Percentiles rank a stretch among this genome's conserved stretches.
Evolutionary conservation across 352 stramenopile genomes (phyloP).

Genomic region (Phytophthora hybrid): DNA sequence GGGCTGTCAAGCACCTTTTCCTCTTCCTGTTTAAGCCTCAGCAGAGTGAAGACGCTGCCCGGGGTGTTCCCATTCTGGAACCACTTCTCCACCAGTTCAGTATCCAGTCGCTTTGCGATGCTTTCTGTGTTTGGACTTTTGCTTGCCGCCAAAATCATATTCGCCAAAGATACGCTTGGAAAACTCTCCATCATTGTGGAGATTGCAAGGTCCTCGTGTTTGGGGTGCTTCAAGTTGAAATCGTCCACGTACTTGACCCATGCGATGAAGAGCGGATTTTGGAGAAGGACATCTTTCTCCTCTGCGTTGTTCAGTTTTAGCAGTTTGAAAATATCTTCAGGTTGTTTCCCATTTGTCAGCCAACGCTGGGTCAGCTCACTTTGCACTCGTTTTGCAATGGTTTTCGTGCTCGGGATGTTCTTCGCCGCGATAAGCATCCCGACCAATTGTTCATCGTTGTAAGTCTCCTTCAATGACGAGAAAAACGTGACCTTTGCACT

Average conservation of each 20-base stretch:
- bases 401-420: not conserved
- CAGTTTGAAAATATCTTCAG: not conserved
- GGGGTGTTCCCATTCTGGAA: not conserved
- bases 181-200: not conserved
- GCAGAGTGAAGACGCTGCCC: not conserved
- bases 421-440: conserved; percentile 1
- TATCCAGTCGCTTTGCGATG: not conserved
- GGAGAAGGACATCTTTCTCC: not conserved
- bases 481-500: not conserved
- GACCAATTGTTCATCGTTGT: not conserved
- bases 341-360: not conserved
- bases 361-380: not conserved
- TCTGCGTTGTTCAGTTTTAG: not conserved
- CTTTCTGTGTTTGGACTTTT: not conserved
- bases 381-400: not conserved
- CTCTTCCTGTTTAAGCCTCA: not conserved
- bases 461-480: not conserved
- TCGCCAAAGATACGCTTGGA: not conserved
- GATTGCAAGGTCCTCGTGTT: not conserved
- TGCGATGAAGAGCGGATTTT: not conserved
- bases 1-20: not conserved
- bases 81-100: not conserved
- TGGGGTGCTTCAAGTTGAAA: not conserved
- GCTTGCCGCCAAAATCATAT: not conserved
- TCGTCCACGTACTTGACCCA: not conserved